Percentiles rank a stretch among this genome's conserved stretches.
Conservation (phyloP, 2,329 filamentous ascomycete species). For the Penicillium concentricum region DNA sequence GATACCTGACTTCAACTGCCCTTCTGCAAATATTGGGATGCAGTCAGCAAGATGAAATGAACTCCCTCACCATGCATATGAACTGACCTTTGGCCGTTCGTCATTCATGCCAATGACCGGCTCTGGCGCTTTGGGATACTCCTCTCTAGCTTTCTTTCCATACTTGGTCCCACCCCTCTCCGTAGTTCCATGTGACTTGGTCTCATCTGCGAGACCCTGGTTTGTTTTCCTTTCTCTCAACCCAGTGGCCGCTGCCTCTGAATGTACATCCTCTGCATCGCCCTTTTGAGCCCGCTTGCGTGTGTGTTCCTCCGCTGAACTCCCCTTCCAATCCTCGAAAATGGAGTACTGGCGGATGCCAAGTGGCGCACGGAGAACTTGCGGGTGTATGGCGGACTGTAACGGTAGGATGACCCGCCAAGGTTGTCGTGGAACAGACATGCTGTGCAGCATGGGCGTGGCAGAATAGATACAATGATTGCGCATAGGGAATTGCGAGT, state of each 20-base stretch:
- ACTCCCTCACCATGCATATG: not conserved
- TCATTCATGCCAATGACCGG: slow-evolving; percentile 56
- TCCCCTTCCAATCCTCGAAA: slow-evolving; percentile 36
- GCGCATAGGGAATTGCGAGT: not conserved
- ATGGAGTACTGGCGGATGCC: slow-evolving; percentile 20
- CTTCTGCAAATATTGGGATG: slow-evolving; percentile 22
- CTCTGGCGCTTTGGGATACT: slow-evolving; percentile 51
- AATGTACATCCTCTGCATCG: slow-evolving; percentile 37
- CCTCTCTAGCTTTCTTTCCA: slow-evolving; percentile 46
- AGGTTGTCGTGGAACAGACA: slow-evolving; percentile 13
- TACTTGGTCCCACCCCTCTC: slow-evolving; percentile 40
- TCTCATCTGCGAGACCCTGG: slow-evolving; percentile 35
- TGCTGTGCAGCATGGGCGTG: not conserved
- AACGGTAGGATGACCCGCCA: slow-evolving; percentile 16
- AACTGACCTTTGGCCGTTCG: slow-evolving; percentile 48
- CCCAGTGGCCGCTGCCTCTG: slow-evolving; percentile 27
- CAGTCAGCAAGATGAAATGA: slow-evolving; percentile 8
- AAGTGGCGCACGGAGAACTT: slow-evolving; percentile 6
- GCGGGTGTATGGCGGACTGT: slow-evolving; percentile 14
- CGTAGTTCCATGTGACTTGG: slow-evolving; percentile 41
- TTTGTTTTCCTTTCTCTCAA: slow-evolving; percentile 33
- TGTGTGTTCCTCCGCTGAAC: slow-evolving; percentile 33
- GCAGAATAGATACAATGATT: not conserved
- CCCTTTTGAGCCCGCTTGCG: slow-evolving; percentile 29
- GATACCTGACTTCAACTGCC: slow-evolving; percentile 16